Base-by-base conservation (phyloP, 73 alveolate genomes). In the Paramecium octaurelia region DNA sequence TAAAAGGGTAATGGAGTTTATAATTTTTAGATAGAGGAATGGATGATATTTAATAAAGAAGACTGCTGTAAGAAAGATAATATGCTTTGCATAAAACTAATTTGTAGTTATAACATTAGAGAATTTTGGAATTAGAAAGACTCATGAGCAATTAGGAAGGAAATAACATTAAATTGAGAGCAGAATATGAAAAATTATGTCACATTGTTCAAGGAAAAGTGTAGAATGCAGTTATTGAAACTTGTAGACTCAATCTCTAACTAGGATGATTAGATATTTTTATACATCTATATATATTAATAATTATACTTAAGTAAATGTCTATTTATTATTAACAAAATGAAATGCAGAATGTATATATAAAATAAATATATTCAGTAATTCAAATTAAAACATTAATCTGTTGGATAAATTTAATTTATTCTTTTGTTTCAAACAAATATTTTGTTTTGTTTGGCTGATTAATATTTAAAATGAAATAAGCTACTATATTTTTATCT, bases 121-220 rank as follows among this genome's bases (percentile, higher is more conserved):
- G 91, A 80, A 46, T 43, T n/a, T 48, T 80, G 10, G 91, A 44
- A 31, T 80, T 43, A 48, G 91, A 80, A 43, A 18, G 40, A 76
- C 8, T 76, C 6, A 18, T 76, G 21, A 21, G 91, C 10, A 80
- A 80, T 80, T 80, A 80, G 24, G 91, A 80, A 35, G 43, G 42
- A 43, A 24, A 42, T 18, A 80, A 80, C 6, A 23, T 24, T 11
- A 80, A 80, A 44, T 31, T 80, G 3, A 80, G 57, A 24, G 73
- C 91, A 2, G 91, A 80, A 44, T 80, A 80, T 35, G 91, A 80
- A 48, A 80, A 43, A 43, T 42, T 42, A 8, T 80, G 91, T 24
- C 70, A 80, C 12, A 6, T 80, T 31, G 64, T 80, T 20, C 20
- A 80, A 48, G 18, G 75, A 20, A 42, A 36, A 80, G 43, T 80